phyloP scores from a whole-genome alignment of 1,139 yeast genomes.

The Hanseniaspora uvarum region DNA sequence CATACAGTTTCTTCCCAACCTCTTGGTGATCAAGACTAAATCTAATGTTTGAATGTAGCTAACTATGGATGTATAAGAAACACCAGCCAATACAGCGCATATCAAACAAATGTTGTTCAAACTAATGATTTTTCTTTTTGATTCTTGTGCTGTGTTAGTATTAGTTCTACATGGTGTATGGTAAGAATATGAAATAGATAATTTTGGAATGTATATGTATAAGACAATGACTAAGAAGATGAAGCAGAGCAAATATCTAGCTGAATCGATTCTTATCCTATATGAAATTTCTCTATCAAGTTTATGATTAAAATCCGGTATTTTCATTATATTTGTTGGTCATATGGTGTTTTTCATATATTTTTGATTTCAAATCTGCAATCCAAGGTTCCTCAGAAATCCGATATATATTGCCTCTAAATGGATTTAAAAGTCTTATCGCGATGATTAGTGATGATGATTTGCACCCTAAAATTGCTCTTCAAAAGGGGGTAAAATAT shows the following conservation, averaged over 20 bases:
- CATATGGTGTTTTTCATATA: not conserved
- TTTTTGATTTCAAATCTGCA: not conserved
- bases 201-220: conserved; percentile 10
- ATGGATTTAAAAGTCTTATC: not conserved
- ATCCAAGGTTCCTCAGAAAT: not conserved
- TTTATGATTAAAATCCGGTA: conserved; percentile 14
- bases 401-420: not conserved
- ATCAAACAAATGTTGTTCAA: conserved; percentile 6
- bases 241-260: conserved; percentile 7
- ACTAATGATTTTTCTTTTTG: conserved; percentile 7
- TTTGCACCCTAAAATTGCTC: not conserved
- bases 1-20: conserved; percentile 47
- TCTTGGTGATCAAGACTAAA: conserved; percentile 28
- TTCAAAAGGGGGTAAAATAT: not conserved
- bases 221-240: not conserved
- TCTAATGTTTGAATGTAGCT: conserved; percentile 20
- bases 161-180: conserved; percentile 10
- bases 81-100: not conserved
- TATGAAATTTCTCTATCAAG: conserved; percentile 10
- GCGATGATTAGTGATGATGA: not conserved
- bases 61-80: conserved; percentile 4
- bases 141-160: not conserved
- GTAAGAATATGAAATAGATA: conserved; percentile 8
- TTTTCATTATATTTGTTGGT: not conserved
- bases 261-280: conserved; percentile 11